phyloP scores from a whole-genome alignment of 495 filamentous ascomycete species.

The Chaetomium tenue region DNA sequence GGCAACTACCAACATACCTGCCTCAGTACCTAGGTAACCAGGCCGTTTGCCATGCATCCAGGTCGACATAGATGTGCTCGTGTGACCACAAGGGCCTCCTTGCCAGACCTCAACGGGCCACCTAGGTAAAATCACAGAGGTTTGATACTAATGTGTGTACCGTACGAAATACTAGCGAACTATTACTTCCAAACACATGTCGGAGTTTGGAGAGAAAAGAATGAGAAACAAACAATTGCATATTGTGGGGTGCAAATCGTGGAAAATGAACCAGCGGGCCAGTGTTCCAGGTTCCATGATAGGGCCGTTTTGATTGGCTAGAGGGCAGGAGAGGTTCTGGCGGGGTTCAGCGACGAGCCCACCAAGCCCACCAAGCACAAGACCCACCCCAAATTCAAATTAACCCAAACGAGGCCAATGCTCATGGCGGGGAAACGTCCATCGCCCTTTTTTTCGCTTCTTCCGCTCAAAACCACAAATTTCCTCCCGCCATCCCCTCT shows the following conservation, averaged over 20 bases:
- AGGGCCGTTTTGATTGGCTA: background rate
- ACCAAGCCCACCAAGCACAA: background rate
- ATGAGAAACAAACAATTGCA: too few relatives aligned
- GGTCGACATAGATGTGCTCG: background rate
- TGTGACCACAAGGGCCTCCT: background rate
- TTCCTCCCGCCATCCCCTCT: slow-evolving; percentile 32
- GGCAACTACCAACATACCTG: too few relatives aligned
- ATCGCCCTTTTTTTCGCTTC: slow-evolving; percentile 26
- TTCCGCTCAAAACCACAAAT: slow-evolving; percentile 32
- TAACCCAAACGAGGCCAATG: slow-evolving; percentile 1
- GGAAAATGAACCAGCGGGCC: slow-evolving; percentile 2
- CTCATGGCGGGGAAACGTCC: slow-evolving; percentile 25
- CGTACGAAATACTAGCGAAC: too few relatives aligned
- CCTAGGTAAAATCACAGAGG: too few relatives aligned
- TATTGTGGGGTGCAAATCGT: background rate
- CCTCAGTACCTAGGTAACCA: too few relatives aligned
- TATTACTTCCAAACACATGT: too few relatives aligned
- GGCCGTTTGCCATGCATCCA: too few relatives aligned
- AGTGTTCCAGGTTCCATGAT: too few relatives aligned
- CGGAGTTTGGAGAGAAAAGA: too few relatives aligned
- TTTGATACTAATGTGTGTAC: too few relatives aligned
- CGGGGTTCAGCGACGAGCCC: background rate
- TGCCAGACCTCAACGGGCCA: background rate
- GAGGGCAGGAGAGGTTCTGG: background rate
- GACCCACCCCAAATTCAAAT: slow-evolving; percentile 10